Base-by-base conservation (phyloP, 306 rosid species). In the Senna siamea region DNA sequence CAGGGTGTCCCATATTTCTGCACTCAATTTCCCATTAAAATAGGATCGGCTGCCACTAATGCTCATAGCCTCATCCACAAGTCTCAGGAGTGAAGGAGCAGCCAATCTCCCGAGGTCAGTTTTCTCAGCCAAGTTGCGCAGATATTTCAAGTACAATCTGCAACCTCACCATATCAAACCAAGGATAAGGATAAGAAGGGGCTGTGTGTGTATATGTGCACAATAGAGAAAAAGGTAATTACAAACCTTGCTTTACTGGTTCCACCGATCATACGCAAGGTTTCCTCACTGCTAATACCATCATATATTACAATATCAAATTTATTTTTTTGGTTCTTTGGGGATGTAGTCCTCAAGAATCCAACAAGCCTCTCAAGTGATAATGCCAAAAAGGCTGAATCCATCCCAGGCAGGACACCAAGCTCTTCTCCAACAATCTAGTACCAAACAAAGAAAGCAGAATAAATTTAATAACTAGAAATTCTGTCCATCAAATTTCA, bases 371-470 rank as follows among this genome's bases (percentile, higher is more conserved):
- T 91, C 81, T 88, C 97, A 55, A 91, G 93, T 23, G 85, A 82
- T 35, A 85, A 80, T 50, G 86, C 79, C 5, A 80, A 85, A 73
- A 91, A 81, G 64, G 91, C 80, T 3, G 98, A 77, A 78, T 94
- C 98, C 96, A 89, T 93, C 73, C 94, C 98, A 30, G 94, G 98
- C 26, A 93, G 87, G 76, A 93, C 83, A 23, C 97, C 97, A 65
- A 94, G 97, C 88, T 94, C 98, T 83, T 94, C 98, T 70, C 97
- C 98, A 38, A 94, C 92, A 38, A 94, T 87, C 98, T 94, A 78
- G 67, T 66, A 64, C 57, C 57, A 55, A 37, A 76, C 20, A 75
- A 28, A 73, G 43, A 54, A 69, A 52, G 70, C 4, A 62, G 64
- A 59, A 61, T 15, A 41, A 50, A n/a, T 41, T 32, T 13, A 69